Conservation (phyloP, 2,329 filamentous ascomycete genomes). For the Hypoxylon rubiginosum region DNA sequence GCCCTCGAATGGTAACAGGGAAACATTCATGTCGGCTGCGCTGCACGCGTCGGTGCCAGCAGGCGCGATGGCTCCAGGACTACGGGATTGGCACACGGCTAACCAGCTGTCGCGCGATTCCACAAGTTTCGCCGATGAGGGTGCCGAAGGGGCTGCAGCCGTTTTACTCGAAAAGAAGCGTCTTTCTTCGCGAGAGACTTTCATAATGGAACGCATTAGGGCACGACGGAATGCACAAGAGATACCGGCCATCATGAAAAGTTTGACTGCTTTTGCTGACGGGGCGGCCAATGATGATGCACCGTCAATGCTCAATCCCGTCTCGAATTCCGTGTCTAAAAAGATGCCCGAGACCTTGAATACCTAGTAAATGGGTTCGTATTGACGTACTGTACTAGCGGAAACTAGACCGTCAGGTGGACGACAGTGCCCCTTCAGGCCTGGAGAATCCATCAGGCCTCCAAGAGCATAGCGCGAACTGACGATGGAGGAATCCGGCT, state of each 20-base stretch:
- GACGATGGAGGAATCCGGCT: neutral
- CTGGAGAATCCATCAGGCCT: neutral
- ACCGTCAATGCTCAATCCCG: neutral
- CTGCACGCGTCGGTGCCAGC: slow-evolving; percentile 46
- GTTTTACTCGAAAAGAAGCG: slow-evolving; percentile 44
- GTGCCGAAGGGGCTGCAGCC: slow-evolving; percentile 44
- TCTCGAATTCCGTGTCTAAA: slow-evolving; percentile 1
- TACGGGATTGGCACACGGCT: slow-evolving; percentile 52
- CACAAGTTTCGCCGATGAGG: slow-evolving; percentile 42
- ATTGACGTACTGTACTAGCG: neutral
- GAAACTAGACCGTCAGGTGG: neutral
- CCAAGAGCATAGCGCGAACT: neutral
- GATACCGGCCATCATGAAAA: slow-evolving; percentile 48
- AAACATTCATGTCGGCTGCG: slow-evolving; percentile 49
- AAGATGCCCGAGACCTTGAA: neutral
- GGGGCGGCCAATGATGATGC: slow-evolving; percentile 15
- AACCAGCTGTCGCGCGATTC: slow-evolving; percentile 47
- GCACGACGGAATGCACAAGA: slow-evolving; percentile 31
- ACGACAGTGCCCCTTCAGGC: neutral
- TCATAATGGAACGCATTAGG: slow-evolving; percentile 46
- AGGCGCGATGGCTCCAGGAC: slow-evolving; percentile 46
- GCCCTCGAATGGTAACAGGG: slow-evolving; percentile 42
- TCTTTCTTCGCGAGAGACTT: slow-evolving; percentile 29
- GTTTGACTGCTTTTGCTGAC: slow-evolving; percentile 44
- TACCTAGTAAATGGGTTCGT: neutral